Base-by-base conservation (phyloP, 176 grass and related monocot genomes). In the Phoenix dactylifera region DNA sequence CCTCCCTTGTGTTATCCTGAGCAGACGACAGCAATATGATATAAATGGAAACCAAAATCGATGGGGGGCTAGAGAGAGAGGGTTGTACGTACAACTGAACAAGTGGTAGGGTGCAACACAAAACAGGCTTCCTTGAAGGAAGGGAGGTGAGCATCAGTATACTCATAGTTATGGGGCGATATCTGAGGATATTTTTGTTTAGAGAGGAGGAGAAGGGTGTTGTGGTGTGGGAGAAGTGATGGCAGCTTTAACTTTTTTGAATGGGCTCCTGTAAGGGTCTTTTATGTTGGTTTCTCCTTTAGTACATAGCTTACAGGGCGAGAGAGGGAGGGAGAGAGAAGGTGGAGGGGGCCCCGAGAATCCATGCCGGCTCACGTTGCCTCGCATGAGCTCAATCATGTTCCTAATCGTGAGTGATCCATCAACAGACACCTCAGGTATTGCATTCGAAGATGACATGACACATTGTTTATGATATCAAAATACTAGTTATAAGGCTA, bases 351-450 rank as follows among this genome's bases (percentile, higher is more conserved):
- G 15, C 35, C 35, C 9, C 35, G 51, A 52, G 58, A 57, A 56
- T 58, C 20, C 51, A 24, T 50, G 48, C 59, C 77, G 75, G 18
- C 55, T 77, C 84, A 87, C 79, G 79, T 87, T 83, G 63, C 63
- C 29, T 79, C 80, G 77, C 85, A 83, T 80, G 85, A 88, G 70
- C 71, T 80, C 80, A 67, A 80, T 71, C 76, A 88, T 83, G 61
- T 24, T 20, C 49, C 16, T 30, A 50, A 50, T 63, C 60, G 29
- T 26, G 18, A 50, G 7, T 4, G 12, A 24, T 30, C 23, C 6
- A 59, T 26, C 4, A 22, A 16, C 57, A 59, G 19, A 63, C 39
- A 49, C 30, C 39, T 49, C 35, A 63, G 18, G 60, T 14, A 63
- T 63, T 39, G 50, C 32, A 50, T 62, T 63, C 60, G 1, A 49